Conservation (phyloP, 2,329 filamentous ascomycete species). For the Dothidotthia symphoricarpi region DNA sequence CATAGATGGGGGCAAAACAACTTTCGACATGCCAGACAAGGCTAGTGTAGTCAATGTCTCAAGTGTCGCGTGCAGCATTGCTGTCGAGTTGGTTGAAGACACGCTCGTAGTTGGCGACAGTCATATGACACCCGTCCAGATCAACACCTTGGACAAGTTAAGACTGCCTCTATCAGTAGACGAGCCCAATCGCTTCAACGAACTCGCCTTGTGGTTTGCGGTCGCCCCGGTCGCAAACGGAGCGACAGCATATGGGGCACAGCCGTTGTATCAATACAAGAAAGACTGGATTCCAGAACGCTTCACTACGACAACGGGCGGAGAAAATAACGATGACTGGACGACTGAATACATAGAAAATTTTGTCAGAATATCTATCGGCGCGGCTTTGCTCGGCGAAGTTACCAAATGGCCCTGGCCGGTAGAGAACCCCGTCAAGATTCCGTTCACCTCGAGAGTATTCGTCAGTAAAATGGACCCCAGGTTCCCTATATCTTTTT, state of each 20-base stretch:
- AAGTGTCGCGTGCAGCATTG: background rate
- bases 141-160: too few relatives aligned
- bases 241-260: constrained; percentile 3
- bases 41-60: background rate
- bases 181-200: constrained; percentile 4
- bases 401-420: background rate
- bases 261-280: background rate
- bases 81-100: background rate
- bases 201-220: constrained; percentile 8
- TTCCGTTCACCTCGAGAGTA: background rate
- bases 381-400: constrained; percentile 1
- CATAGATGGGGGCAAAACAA: background rate
- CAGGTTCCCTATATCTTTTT: background rate
- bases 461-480: background rate
- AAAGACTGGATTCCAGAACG: background rate
- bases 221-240: constrained; percentile 8
- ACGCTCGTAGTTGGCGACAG: background rate
- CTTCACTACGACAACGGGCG: background rate
- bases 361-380: background rate
- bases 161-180: too few relatives aligned
- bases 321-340: background rate
- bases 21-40: background rate
- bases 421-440: too few relatives aligned
- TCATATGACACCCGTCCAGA: background rate
- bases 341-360: background rate